phyloP scores from a whole-genome alignment of 768 basidiomycete genomes.

The Podaxis sp. region DNA sequence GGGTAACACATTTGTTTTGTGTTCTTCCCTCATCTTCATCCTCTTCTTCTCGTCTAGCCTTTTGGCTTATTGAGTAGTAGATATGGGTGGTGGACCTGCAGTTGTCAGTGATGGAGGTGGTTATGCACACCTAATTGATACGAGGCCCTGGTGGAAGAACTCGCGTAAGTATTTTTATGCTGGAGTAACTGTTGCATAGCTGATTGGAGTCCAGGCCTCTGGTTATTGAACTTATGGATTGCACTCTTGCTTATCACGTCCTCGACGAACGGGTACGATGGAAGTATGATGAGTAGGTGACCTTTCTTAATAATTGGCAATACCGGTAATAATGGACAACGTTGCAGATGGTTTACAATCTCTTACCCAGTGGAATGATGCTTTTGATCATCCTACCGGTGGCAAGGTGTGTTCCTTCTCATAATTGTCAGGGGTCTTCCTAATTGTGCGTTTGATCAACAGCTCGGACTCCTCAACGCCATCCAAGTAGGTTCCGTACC shows the following conservation, averaged over 20 bases:
- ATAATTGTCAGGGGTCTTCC: background rate
- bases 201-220: constrained; percentile 33
- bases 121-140: constrained; percentile 47
- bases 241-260: constrained; percentile 59
- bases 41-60: background rate
- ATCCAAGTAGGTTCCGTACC: constrained; percentile 44
- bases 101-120: constrained; percentile 28
- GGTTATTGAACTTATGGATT: constrained; percentile 55
- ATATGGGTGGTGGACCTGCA: constrained; percentile 48
- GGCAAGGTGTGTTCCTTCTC: constrained; percentile 27
- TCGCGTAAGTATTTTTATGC: constrained; percentile 29
- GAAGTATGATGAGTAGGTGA: constrained; percentile 55
- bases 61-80: background rate
- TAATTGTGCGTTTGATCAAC: background rate
- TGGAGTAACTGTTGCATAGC: no score
- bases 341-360: constrained; percentile 52
- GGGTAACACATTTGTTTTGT: background rate
- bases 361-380: constrained; percentile 51
- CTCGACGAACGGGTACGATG: constrained; percentile 60
- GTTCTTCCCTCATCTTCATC: background rate
- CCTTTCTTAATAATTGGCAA: background rate
- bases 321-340: background rate
- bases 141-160: constrained; percentile 60
- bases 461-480: constrained; percentile 58
- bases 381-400: constrained; percentile 49